Base-by-base conservation (phyloP, 2,329 filamentous ascomycete genomes). In the Ascochyta viciae-villosae region DNA sequence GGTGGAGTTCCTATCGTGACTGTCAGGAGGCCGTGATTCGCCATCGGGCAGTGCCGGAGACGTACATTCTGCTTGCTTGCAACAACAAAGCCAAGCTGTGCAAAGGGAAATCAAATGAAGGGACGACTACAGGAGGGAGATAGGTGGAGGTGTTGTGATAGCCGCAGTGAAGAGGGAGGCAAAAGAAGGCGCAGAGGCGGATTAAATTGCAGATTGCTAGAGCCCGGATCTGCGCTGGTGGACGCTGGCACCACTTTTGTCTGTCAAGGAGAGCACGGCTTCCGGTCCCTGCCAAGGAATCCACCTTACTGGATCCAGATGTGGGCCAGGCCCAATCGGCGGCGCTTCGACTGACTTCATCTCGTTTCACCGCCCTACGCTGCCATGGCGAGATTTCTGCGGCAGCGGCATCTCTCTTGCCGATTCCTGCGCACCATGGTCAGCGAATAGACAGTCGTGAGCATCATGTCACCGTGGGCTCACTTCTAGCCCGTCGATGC, bases 1-100 rank as follows among this genome's bases (percentile, higher is more conserved):
- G 22, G 73, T 72, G 34, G 71, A 72, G 62, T 77, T 77, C 74
- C 74, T 76, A 55, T 41, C 9, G 41, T 26, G 24, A 38, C 19
- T 57, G 60, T 72, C 45, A 73, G 68, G 59, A 54, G 51, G 45
- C 31, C 27, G 50, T 37, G n/a, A 22, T 44, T 54, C 33, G 60
- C 47, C 19, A 50, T 59, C 55, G 58, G 58, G 50, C 33, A 39
- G 42, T 29, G 12, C 31, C 39, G 37, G 58, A 24, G 38, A 50
- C 66, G 44, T 66, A 72, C 70, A 72, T 72, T 48, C 45, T 70
- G 65, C 22, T 37, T 54, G 60, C 38, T 31, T 45, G 56, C 61
- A 43, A 57, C 26, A 56, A 56, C 39, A 54, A 66, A 56, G 26
- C 44, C 58, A 46, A 31, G 27, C 23, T 49, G 22, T 38, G 46